phyloP scores from a whole-genome alignment of 306 rosid genomes.

The Trichosanthes truncata region DNA sequence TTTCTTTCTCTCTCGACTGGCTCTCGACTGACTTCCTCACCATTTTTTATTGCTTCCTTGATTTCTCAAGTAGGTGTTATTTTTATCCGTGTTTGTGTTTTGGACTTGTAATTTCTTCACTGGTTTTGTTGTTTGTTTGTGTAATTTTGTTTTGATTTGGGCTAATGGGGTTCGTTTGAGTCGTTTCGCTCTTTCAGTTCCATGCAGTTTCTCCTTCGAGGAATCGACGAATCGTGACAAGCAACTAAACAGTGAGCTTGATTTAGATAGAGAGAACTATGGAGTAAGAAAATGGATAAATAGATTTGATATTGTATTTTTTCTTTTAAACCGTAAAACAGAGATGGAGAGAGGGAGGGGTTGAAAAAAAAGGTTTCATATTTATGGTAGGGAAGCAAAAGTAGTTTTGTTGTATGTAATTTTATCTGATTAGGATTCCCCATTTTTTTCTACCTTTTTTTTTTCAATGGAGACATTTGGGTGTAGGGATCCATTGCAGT shows the following conservation, averaged over 20 bases:
- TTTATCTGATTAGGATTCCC: neutral
- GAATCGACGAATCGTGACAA: neutral
- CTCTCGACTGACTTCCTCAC: no score
- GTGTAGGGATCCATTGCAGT: neutral
- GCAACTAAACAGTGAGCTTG: neutral
- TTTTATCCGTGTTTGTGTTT: no score
- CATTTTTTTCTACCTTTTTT: neutral
- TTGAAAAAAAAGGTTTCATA: neutral
- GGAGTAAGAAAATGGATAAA: neutral
- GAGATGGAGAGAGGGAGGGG: neutral
- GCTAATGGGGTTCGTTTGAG: no score
- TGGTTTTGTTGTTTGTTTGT: no score
- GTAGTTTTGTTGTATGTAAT: no score
- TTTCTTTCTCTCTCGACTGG: no score
- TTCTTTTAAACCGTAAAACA: neutral
- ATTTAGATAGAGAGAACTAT: neutral
- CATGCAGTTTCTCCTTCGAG: neutral
- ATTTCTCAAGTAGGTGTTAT: no score
- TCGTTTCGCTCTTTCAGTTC: neutral
- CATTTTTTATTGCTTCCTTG: no score
- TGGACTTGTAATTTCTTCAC: no score
- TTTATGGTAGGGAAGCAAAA: neutral
- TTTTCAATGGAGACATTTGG: neutral
- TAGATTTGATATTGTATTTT: neutral
- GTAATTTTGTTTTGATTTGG: no score